Evolutionary conservation across 495 filamentous ascomycete species (phyloP).

Genomic region (Astrothelium subdiscretum): DNA sequence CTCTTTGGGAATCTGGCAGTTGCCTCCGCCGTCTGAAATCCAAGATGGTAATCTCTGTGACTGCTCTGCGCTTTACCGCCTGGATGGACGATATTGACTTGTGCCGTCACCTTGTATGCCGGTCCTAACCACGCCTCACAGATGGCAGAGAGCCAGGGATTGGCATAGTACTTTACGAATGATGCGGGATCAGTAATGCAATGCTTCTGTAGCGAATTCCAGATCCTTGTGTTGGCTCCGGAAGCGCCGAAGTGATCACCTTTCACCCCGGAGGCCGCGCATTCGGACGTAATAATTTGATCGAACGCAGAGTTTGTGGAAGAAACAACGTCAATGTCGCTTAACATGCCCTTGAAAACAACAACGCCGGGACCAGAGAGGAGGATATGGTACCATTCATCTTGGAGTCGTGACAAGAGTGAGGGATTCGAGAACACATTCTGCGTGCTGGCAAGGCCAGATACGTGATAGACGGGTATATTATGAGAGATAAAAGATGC

Average conservation of each 20-base stretch:
- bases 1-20: slow-evolving; percentile 31
- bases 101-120: slow-evolving; percentile 40
- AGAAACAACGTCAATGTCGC: slow-evolving; percentile 22
- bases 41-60: slow-evolving; percentile 50
- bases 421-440: slow-evolving; percentile 7
- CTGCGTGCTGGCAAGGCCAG: slow-evolving; percentile 14
- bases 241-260: slow-evolving; percentile 45
- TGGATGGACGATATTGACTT: slow-evolving; percentile 46
- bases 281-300: slow-evolving; percentile 34
- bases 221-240: slow-evolving; percentile 42
- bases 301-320: slow-evolving; percentile 32
- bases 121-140: slow-evolving; percentile 42
- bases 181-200: slow-evolving; percentile 32
- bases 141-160: slow-evolving; percentile 38
- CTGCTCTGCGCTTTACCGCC: slow-evolving; percentile 38
- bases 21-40: slow-evolving; percentile 35
- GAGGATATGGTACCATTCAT: slow-evolving; percentile 46
- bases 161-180: slow-evolving; percentile 43
- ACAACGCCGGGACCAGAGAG: slow-evolving; percentile 41
- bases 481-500: slow-evolving; percentile 31
- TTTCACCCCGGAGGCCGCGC: slow-evolving; percentile 15
- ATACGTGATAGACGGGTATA: slow-evolving; percentile 42
- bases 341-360: slow-evolving; percentile 38
- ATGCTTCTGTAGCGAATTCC: slow-evolving; percentile 49
- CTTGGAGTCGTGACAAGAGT: slow-evolving; percentile 30